Base-by-base conservation (phyloP, 805 yeast genomes). In the Wickerhamomyces canadensis region DNA sequence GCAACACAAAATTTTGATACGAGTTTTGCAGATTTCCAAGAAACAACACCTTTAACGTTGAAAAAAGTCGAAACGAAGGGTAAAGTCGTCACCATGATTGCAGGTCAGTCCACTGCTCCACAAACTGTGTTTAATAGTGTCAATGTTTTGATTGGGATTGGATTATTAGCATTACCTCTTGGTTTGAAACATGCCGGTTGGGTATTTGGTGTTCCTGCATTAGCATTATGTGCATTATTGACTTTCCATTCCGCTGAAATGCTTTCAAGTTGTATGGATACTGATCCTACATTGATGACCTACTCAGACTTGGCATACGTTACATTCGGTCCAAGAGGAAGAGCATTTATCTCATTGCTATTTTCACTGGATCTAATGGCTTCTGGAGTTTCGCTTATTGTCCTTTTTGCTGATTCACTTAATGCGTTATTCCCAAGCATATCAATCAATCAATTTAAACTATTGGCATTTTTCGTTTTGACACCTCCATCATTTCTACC, bases 271-370 rank as follows among this genome's bases (percentile, higher is more conserved):
- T 79, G 95, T 46, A 71, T 87, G 71, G 87, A 81, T 44, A 80
- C 87, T 1, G 93, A 87, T 61, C 80, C 74, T 13, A 80, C 93
- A 0, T 62, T 87, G 36, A 78, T 82, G 68, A 84, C 96, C 0
- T 88, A 87, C 57, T 94, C 95, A 0, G 96, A 88, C 62, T 67
- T 88, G 34, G 95, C 94, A 4, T 80, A 76, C 50, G 84, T 86
- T n/a, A 84, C 89, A 0, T 86, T 81, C 54, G 96, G 96, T 1
- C 65, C 82, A 3, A 67, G 66, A 23, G 95, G 93, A 3, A 73
- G 95, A 50, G 66, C 84, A 4, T 57, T 82, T 25, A 83, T 88
- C 23, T 84, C 95, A 2, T 47, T 79, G 12, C 53, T 87, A 12
- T 87, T 88, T 54, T 80, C 91, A 1, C 48, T 84, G 29, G 96